Conservation (phyloP, 495 filamentous ascomycete species). For the Peziza echinospora region DNA sequence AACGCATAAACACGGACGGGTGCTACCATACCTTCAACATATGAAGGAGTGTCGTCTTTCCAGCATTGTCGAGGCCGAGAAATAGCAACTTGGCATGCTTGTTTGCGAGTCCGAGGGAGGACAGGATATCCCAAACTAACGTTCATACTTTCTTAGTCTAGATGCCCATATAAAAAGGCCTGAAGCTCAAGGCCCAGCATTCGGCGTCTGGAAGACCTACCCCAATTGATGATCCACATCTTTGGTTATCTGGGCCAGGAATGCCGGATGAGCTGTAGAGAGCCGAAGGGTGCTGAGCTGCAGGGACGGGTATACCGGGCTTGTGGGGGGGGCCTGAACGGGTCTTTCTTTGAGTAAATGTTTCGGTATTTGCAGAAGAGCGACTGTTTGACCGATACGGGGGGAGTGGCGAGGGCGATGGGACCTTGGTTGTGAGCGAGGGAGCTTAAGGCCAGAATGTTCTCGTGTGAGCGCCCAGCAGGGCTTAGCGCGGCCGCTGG, state of each 20-base stretch:
- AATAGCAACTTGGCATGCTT: slow-evolving; percentile 92
- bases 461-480: slow-evolving; percentile 1
- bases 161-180: no score
- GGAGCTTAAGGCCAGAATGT: slow-evolving; percentile 3
- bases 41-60: slow-evolving; percentile 83
- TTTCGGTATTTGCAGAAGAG: no score
- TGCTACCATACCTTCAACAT: slow-evolving; percentile 60
- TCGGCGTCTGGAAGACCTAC: no score
- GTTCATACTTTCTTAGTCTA: not conserved
- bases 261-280: slow-evolving; percentile 2
- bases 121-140: slow-evolving; percentile 78
- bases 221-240: slow-evolving; percentile 97
- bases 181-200: no score
- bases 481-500: no score
- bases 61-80: slow-evolving; percentile 89
- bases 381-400: slow-evolving; percentile 6
- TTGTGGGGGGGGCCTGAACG: no score
- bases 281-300: no score
- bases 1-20: not conserved
- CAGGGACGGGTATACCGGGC: no score
- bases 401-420: slow-evolving; percentile 7
- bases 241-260: slow-evolving; percentile 19
- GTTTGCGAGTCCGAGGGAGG: slow-evolving; percentile 77
- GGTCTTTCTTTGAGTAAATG: no score
- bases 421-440: slow-evolving; percentile 2